phyloP scores from a whole-genome alignment of 1,139 yeast genomes.

The Yamadazyma oceani region DNA sequence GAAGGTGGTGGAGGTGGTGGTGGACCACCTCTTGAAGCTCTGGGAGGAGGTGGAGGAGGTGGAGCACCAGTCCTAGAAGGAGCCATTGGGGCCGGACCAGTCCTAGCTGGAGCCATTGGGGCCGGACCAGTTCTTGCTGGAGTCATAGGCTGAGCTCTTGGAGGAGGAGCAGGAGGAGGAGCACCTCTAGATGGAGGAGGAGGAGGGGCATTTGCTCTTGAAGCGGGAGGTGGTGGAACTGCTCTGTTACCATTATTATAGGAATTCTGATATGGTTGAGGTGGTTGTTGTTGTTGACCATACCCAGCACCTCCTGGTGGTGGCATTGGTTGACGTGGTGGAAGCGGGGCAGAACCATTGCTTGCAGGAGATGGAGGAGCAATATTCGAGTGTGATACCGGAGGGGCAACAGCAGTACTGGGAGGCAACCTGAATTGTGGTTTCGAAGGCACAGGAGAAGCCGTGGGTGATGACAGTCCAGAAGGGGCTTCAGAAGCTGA shows the following conservation, averaged over 20 bases:
- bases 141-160: conserved; percentile 12
- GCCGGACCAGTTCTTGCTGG: conserved; percentile 17
- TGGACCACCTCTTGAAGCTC: conserved; percentile 26
- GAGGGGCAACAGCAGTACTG: conserved; percentile 25
- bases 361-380: conserved; percentile 16
- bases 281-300: conserved; percentile 5
- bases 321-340: conserved; percentile 10
- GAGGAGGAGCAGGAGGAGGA: conserved; percentile 15
- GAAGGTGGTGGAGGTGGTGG: conserved; percentile 19
- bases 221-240: conserved; percentile 23
- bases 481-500: conserved; percentile 16
- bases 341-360: conserved; percentile 5
- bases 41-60: conserved; percentile 36
- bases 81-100: conserved; percentile 25
- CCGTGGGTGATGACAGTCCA: conserved; percentile 15
- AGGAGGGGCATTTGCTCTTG: conserved; percentile 12
- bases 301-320: conserved; percentile 8
- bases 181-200: conserved; percentile 7
- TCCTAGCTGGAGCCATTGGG: conserved; percentile 10
- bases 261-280: conserved; percentile 2
- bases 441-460: conserved; percentile 16
- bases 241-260: conserved; percentile 7
- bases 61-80: conserved; percentile 21
- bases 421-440: conserved; percentile 31
- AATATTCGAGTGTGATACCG: conserved; percentile 34